These are phyloP conservation scores for Pseudogymnoascus pannorum DNA, from an alignment of 2,329 filamentous ascomycete genomes.

Conservation along the genomic window DNA sequence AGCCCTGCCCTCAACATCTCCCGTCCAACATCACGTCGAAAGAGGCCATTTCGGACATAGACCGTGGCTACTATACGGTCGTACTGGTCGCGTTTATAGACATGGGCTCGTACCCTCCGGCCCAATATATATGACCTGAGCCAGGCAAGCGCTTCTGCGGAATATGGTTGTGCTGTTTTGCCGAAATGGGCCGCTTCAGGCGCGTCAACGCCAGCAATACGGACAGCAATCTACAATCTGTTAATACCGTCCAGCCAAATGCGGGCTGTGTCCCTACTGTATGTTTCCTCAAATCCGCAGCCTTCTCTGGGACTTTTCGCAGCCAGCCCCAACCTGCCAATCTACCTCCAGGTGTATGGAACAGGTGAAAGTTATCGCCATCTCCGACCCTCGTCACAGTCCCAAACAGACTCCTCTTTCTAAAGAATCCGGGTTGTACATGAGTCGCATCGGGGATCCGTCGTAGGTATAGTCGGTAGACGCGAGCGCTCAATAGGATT, in stretches of 20 bases:
- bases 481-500: slow-evolving; percentile 44
- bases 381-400: slow-evolving; percentile 90
- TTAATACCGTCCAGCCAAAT: slow-evolving; percentile 13
- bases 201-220: slow-evolving; percentile 86
- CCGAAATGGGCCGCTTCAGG: slow-evolving; percentile 93
- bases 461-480: slow-evolving; percentile 72
- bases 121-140: slow-evolving; percentile 65
- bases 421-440: slow-evolving; percentile 68
- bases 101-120: slow-evolving; percentile 69
- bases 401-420: slow-evolving; percentile 70
- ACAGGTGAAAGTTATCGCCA: slow-evolving; percentile 91
- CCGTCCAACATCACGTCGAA: slow-evolving; percentile 73
- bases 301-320: slow-evolving; percentile 61
- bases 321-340: slow-evolving; percentile 90
- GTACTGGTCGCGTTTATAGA: slow-evolving; percentile 86
- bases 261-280: slow-evolving; percentile 50
- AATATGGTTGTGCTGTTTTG: slow-evolving; percentile 73
- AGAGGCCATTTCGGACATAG: slow-evolving; percentile 57
- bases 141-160: slow-evolving; percentile 74
- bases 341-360: slow-evolving; percentile 87
- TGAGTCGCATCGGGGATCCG: slow-evolving; percentile 73
- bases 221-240: slow-evolving; percentile 64
- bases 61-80: slow-evolving; percentile 84
- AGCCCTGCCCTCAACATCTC: slow-evolving; percentile 82
- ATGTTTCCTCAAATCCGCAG: slow-evolving; percentile 62